Evolutionary conservation across 768 basidiomycete species (phyloP).

Genomic region (Gyrodon lividus): DNA sequence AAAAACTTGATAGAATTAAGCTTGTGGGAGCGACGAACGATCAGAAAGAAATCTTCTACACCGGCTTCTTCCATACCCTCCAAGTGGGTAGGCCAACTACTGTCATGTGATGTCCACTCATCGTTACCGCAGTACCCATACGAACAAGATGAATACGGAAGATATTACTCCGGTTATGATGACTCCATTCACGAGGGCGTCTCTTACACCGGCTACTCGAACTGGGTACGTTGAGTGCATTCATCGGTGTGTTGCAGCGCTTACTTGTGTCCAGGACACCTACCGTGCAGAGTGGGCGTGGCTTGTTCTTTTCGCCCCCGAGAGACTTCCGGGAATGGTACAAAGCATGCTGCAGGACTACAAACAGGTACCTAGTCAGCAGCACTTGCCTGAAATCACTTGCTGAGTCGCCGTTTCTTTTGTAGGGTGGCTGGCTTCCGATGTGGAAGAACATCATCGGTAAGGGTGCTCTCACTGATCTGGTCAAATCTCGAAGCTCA

Average conservation of each 20-base stretch:
- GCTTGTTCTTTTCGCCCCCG: constrained; percentile 74
- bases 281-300: constrained; percentile 80
- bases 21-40: constrained; percentile 48
- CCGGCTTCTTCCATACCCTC: constrained; percentile 60
- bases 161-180: constrained; percentile 79
- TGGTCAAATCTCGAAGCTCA: background rate
- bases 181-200: constrained; percentile 57
- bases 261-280: constrained; percentile 54
- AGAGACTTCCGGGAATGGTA: constrained; percentile 74
- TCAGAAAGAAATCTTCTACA: constrained; percentile 54
- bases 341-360: constrained; percentile 81
- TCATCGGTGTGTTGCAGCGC: background rate
- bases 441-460: constrained; percentile 90
- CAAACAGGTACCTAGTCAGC: constrained; percentile 43
- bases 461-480: constrained; percentile 21
- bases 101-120: background rate
- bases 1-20: constrained; percentile 52
- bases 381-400: background rate
- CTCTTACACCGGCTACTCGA: constrained; percentile 82
- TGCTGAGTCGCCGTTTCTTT: background rate
- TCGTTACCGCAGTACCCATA: constrained; percentile 61
- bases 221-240: constrained; percentile 51
- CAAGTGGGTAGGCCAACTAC: constrained; percentile 38
- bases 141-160: constrained; percentile 64
- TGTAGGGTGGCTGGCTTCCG: constrained; percentile 74